Evolutionary conservation across 2,329 filamentous ascomycete genomes (phyloP), one percentile per base, ranked within the genome.

Genomic region (Aspergillus proliferans): DNA sequence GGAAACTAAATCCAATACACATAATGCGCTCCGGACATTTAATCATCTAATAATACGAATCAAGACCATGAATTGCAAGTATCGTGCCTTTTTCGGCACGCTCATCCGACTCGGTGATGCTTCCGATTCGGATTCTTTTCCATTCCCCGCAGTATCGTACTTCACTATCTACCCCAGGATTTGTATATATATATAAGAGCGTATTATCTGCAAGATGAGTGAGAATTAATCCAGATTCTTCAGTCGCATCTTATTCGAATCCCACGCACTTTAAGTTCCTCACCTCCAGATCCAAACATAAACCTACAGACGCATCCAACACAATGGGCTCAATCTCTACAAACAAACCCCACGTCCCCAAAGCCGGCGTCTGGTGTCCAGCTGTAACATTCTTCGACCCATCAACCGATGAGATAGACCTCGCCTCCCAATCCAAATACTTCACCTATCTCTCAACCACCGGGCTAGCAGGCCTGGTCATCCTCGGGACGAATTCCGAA

Each of bases 401-500:
- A 19, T 61, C 56, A 12, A 74, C 72, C 18, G 78, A 81, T 60
- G 70, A 67, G 2, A 63, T 80, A 24, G 73, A 79, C 55, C 63
- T 76, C 21, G 65, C 61, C 4, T 59, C 75, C 2, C 78, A 81
- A 56, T 63, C 68, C 41, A 71, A 74, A 62, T 80, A 80, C 67
- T 80, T 73, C 60, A 51, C 68, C 21, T 76, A 81, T 56, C 73
- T 81, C 14, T 72, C 77, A 8, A 63, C 60, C 30, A 75, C 75
- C 2, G 76, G 77, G 3, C 70, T 81, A 3, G 68, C 72, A 0
- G 78, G 78, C 4, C 69, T 81, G 18, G 75, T 80, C 24, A 73
- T 79, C 46, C 70, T 80, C 41, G 78, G 78, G 41, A 80, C 77
- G 34, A 80, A 80, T 60, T 75, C 78, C 3, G 78, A 81, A 58